Evolutionary conservation across 1,284 basidiomycete species (phyloP).

Genomic region (Moniliophthora roreri): DNA sequence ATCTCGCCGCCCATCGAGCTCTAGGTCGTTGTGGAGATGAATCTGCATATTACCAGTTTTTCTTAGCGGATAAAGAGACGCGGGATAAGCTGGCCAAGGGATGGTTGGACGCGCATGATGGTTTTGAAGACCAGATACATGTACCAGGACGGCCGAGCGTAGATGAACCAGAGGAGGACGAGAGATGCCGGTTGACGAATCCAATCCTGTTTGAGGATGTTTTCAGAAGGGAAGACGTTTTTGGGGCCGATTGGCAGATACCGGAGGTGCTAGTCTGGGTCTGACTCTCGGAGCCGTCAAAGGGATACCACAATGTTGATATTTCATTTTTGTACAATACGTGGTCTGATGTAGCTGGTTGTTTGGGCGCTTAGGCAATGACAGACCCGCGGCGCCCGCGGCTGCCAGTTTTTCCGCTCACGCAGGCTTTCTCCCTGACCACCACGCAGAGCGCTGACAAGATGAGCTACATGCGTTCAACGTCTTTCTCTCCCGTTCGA

Average conservation of each 20-base stretch:
- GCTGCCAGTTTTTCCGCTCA: no score
- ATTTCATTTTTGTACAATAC: no score
- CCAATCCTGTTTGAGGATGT: not conserved
- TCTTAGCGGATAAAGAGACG: not conserved
- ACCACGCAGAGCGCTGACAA: no score
- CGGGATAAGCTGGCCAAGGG: not conserved
- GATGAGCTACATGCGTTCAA: constrained; percentile 1
- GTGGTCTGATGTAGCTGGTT: no score
- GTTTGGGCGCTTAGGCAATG: no score
- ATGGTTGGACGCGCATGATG: not conserved
- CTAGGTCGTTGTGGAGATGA: not conserved
- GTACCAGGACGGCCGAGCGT: not conserved
- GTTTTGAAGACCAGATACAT: not conserved
- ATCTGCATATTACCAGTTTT: not conserved
- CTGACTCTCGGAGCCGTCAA: not conserved
- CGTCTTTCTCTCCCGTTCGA: not conserved
- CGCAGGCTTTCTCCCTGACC: no score
- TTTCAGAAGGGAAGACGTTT: not conserved
- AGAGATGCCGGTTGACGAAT: not conserved
- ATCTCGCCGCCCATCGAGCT: not conserved
- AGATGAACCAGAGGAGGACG: not conserved
- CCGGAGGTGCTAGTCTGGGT: not conserved
- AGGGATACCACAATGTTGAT: not conserved
- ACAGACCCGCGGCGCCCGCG: no score
- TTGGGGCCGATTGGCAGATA: not conserved